Evolutionary conservation across 768 basidiomycete species (phyloP).

Genomic region (Pleurotus citrinopileatus): DNA sequence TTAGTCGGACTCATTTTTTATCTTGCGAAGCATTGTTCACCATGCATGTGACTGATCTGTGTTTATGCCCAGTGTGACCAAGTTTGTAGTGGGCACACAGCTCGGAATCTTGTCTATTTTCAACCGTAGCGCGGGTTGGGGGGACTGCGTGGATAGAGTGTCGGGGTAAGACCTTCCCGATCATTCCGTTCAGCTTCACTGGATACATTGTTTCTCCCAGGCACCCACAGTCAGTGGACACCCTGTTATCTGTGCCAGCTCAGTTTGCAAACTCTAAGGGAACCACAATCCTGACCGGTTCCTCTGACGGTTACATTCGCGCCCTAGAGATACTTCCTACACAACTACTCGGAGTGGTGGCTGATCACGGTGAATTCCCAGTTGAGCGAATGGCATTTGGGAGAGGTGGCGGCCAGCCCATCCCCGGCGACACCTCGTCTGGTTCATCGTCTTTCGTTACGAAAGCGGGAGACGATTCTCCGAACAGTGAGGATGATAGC

Average conservation of each 20-base stretch:
- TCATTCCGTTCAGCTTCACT: not conserved
- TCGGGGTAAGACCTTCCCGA: conserved; percentile 60
- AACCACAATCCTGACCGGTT: conserved; percentile 78
- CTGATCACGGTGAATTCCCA: conserved; percentile 90
- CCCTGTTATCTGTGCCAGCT: conserved; percentile 71
- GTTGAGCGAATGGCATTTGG: conserved; percentile 81
- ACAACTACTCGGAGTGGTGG: conserved; percentile 85
- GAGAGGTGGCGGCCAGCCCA: conserved; percentile 30
- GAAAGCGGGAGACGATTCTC: conserved; percentile 1
- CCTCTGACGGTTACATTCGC: conserved; percentile 87
- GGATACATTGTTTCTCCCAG: conserved; percentile 34
- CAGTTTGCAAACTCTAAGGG: conserved; percentile 54
- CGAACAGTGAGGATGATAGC: conserved; percentile 12
- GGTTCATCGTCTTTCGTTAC: conserved; percentile 3
- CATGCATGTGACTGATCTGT: not conserved
- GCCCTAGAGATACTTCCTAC: conserved; percentile 87
- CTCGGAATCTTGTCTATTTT: conserved; percentile 88
- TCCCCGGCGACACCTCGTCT: conserved; percentile 21
- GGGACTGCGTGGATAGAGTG: conserved; percentile 87
- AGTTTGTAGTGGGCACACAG: conserved; percentile 87
- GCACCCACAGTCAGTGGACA: conserved; percentile 89
- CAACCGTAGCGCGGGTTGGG: conserved; percentile 85
- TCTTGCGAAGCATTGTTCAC: not conserved
- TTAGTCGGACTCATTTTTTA: too few relatives aligned
- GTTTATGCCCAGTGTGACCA: conserved; percentile 51